Evolutionary conservation across 2,329 filamentous ascomycete genomes (phyloP).

Genomic region (Phaeosphaeriaceae sp.): DNA sequence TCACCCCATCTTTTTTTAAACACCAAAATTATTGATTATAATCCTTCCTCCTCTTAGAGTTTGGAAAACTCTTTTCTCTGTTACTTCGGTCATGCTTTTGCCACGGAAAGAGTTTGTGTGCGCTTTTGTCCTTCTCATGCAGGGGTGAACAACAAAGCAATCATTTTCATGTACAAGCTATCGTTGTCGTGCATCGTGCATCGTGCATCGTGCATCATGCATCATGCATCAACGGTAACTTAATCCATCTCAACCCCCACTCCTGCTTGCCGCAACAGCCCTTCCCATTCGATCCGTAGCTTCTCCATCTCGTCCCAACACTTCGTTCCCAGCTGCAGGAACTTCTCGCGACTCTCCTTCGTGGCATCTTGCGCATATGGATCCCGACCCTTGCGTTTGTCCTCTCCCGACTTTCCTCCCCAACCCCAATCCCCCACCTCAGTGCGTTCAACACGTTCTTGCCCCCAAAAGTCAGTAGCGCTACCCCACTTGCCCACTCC

Average conservation of each 20-base stretch:
- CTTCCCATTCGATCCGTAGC: slow-evolving; percentile 69
- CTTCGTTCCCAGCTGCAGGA: slow-evolving; percentile 65
- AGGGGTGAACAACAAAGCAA: not conserved
- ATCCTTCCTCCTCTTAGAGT: no score
- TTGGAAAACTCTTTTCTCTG: no score
- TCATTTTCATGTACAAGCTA: no score
- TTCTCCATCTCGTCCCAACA: slow-evolving; percentile 76
- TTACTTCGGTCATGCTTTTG: no score
- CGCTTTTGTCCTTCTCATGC: no score
- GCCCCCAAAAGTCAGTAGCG: slow-evolving; percentile 64
- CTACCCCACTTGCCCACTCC: slow-evolving; percentile 84
- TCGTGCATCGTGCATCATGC: no score
- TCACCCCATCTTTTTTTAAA: no score
- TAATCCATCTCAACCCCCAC: slow-evolving; percentile 47
- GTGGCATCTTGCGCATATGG: slow-evolving; percentile 65
- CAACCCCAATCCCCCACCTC: slow-evolving; percentile 87
- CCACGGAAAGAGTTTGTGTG: no score
- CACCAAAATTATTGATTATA: no score
- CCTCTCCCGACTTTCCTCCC: slow-evolving; percentile 62
- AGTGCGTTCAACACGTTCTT: slow-evolving; percentile 71
- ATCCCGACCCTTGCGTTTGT: slow-evolving; percentile 61
- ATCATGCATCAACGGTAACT: not conserved
- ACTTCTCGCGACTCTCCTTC: slow-evolving; percentile 64
- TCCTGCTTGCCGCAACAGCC: slow-evolving; percentile 43
- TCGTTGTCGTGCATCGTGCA: no score